Conservation (phyloP, 805 yeast genomes). For the Candida vaughaniae region DNA sequence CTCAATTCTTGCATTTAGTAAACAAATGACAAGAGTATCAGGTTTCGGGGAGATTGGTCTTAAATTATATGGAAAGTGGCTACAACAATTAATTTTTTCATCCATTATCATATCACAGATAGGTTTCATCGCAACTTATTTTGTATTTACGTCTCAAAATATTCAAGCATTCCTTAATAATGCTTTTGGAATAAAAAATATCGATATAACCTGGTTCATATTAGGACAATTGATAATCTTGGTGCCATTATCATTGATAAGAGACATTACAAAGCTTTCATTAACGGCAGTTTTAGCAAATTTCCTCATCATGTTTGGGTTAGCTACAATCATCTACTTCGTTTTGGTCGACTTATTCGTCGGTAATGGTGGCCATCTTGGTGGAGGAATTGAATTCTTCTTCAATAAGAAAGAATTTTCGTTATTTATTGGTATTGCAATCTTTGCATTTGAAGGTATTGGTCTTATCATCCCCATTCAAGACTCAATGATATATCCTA, state of each 20-base stretch:
- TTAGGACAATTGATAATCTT: conserved; percentile 55
- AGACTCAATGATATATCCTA: conserved; percentile 76
- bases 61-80: conserved; percentile 60
- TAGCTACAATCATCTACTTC: conserved; percentile 61
- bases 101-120: conserved; percentile 71
- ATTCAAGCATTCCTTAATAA: conserved; percentile 59
- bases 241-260: conserved; percentile 66
- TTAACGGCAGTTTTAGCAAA: conserved; percentile 72
- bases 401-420: conserved; percentile 64
- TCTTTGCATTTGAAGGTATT: conserved; percentile 86
- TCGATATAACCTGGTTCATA: conserved; percentile 49
- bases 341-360: conserved; percentile 45
- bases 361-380: conserved; percentile 39
- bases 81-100: conserved; percentile 60
- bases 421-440: conserved; percentile 77
- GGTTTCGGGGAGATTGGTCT: conserved; percentile 80
- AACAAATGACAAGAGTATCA: conserved; percentile 57
- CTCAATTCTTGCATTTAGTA: conserved; percentile 58
- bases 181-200: conserved; percentile 41
- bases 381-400: conserved; percentile 46
- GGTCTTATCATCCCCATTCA: conserved; percentile 81
- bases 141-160: conserved; percentile 76
- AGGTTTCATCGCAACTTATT: conserved; percentile 80
- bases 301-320: conserved; percentile 63
- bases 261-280: conserved; percentile 76